phyloP scores from a whole-genome alignment of 2,329 filamentous ascomycete genomes.

The Penicillium oxalicum region DNA sequence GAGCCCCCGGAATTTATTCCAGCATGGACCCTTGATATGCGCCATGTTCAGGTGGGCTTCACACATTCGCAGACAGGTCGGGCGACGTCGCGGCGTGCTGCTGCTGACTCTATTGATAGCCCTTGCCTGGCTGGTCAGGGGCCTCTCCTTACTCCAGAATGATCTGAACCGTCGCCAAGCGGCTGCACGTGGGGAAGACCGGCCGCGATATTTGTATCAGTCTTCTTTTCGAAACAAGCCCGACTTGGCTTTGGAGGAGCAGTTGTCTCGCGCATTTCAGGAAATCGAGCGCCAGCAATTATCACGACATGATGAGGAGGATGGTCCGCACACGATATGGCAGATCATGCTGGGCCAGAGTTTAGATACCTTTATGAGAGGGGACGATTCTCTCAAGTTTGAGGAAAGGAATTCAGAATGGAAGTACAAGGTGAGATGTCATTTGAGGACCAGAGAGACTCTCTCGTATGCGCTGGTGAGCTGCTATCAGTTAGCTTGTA shows the following conservation, averaged over 20 bases:
- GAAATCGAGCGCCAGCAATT: constrained; percentile 18
- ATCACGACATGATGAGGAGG: constrained; percentile 5
- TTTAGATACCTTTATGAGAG: constrained; percentile 8
- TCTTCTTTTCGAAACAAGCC: constrained; percentile 26
- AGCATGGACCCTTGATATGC: background rate
- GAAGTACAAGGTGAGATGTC: constrained; percentile 21
- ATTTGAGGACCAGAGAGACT: background rate
- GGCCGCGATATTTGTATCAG: constrained; percentile 24
- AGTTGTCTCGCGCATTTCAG: constrained; percentile 19
- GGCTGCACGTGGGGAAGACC: constrained; percentile 2
- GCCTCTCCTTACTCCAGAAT: constrained; percentile 7
- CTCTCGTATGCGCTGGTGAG: background rate
- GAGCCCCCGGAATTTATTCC: background rate
- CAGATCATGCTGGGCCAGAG: constrained; percentile 25
- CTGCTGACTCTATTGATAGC: constrained; percentile 2
- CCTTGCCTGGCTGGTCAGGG: constrained; percentile 7
- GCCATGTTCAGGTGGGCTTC: constrained; percentile 8
- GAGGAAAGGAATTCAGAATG: constrained; percentile 25
- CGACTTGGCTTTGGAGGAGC: constrained; percentile 24
- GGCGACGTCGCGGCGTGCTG: constrained; percentile 6
- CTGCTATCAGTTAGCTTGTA: background rate
- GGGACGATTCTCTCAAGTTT: constrained; percentile 22
- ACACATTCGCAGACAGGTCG: constrained; percentile 1
- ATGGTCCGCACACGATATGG: constrained; percentile 23
- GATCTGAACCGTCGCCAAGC: constrained; percentile 1